These are phyloP conservation scores for Erodium maritimum DNA, from an alignment of 345 rosid genomes.

Conservation along the genomic window DNA sequence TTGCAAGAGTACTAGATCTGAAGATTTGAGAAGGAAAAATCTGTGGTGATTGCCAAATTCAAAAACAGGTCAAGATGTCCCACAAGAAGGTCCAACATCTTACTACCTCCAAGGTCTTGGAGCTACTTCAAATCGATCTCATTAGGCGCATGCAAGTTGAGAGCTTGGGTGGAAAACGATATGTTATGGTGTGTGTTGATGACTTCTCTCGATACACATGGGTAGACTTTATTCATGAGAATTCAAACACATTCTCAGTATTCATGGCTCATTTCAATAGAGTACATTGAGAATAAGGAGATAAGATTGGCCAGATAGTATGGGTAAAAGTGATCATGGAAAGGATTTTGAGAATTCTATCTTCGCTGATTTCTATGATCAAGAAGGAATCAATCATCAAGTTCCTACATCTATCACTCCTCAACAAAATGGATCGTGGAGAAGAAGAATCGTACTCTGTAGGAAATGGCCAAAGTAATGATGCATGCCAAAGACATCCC, in stretches of 20 bases:
- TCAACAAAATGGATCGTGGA: not conserved
- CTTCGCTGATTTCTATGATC: too few species aligned
- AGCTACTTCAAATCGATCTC: conserved; percentile 10
- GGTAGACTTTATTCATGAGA: not conserved
- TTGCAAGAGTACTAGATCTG: too few species aligned
- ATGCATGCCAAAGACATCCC: not conserved
- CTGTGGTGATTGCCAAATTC: too few species aligned
- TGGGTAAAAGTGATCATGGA: too few species aligned
- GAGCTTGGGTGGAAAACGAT: not conserved
- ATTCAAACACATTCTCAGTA: not conserved
- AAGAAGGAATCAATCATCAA: not conserved
- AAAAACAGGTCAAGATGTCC: too few species aligned
- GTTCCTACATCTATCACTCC: not conserved
- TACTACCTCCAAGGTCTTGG: too few species aligned
- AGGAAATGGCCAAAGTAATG: not conserved
- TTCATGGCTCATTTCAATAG: not conserved
- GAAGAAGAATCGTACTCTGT: not conserved
- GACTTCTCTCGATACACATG: not conserved
- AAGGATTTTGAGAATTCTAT: too few species aligned
- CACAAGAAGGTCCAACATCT: too few species aligned
- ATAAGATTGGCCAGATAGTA: too few species aligned
- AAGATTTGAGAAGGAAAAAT: too few species aligned
- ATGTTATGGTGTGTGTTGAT: not conserved
- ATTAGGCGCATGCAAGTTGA: conserved; percentile 1
- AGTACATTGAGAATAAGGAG: not conserved